Evolutionary conservation across 2,329 filamentous ascomycete genomes (phyloP), one percentile per base, ranked within the genome.

Genomic region (Penicillium palitans): DNA sequence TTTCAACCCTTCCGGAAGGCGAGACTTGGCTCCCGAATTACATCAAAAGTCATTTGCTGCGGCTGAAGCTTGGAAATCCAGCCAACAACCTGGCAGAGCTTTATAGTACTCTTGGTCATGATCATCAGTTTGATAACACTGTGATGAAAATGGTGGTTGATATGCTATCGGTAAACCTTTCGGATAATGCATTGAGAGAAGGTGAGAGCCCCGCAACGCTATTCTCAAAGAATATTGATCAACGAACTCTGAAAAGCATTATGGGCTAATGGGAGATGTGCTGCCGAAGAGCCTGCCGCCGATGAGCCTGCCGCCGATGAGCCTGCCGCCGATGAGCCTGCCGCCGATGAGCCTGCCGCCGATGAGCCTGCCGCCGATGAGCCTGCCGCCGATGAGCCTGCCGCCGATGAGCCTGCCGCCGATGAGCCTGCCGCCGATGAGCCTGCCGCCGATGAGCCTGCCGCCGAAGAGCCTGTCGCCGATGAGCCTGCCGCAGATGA

Each of bases 11-110:
- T 27, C 58, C 58, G 10, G 45, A 57, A 42, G 53, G 37, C 35
- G 53, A 60, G 44, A 50, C 49, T 27, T 60, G 53, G 58, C 52
- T 60, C 41, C 52, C 42, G 29, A 46, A 31, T 13, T 52, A 60
- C 44, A 50, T 60, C 27, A 27, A 44, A 47, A 45, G 27, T 21
- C 21, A 19, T 37, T 45, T 56, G 21, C 41, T 29, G 48, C 42
- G 29, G 13, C 17, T 58, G 39, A 27, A 10, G 17, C 12, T 27
- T 48, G 21, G 46, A 15, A 27, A 45, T 10, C 44, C 50, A 54
- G 25, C 25, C n/a, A 27, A 8, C 21, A 29, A 54, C 35, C 17
- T 50, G 35, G 35, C 39, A 19, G 37, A 48, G 29, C 37, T 58
- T 27, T 54, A 54, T 21, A 58, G 7, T 29, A 37, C 25, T 46